Evolutionary conservation across 1,139 yeast species (phyloP), one percentile per base, ranked within the genome.

Genomic region (Scheffersomyces illinoinensis): DNA sequence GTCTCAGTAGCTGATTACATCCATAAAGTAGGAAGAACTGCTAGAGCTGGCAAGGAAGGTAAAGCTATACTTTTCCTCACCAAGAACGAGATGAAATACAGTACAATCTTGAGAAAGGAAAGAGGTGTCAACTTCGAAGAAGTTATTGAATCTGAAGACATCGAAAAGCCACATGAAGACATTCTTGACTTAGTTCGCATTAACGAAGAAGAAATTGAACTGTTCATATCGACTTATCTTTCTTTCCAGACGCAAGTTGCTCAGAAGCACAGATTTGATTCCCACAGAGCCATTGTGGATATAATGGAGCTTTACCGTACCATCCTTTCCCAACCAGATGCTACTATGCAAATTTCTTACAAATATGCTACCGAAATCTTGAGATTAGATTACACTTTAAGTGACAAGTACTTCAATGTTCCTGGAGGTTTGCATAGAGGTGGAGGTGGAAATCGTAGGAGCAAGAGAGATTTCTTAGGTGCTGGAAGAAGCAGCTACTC

Each of bases 1-100:
- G 76, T 82, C 53, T 92, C 89, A 59, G 76, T 64, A 26, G 68
- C 68, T 21, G 98, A 93, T 77, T 95, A 95, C 71, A 93, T 95
- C 68, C 99, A 95, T 77, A 88, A 98, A 75, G 98, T 95, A 48
- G 99, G 99, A 64, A 89, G 99, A 82, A 95, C 99, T 33, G 99
- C 99, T 19, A 88, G 99, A 79, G 97, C 95, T 60, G 98, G 98
- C 61, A 85, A 85, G 64, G 78, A 82, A 48, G 99, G 99, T 65
- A 77, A 78, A 50, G 88, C 95, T 1, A 72, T 84, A 10, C 71
- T 87, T 53, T 87, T 85, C 67, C 66, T 83, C 53, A 73, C 86
- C 21, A 70, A 77, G 57, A 69, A 73, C 46, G 93, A 90, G 71
- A 62, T 71, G 49, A 79, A 79, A 21, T 89, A 83, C 69, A 73